Base-by-base conservation (phyloP, 768 basidiomycete genomes). In the Mycena sanguinolenta region DNA sequence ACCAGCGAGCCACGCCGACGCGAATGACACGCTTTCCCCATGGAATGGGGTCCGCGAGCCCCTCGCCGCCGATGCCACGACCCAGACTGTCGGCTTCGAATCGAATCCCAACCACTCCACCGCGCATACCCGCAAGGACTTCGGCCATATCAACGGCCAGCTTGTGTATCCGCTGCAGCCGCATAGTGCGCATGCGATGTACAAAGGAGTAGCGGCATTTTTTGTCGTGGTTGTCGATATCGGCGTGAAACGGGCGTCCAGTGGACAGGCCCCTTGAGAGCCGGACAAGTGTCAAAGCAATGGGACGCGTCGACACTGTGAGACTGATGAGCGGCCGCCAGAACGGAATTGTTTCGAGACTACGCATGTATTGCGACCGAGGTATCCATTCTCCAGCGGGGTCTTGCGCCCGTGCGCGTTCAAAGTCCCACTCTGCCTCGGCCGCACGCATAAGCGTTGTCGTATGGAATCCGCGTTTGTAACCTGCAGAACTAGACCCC, bases 231-330 rank as follows among this genome's bases (percentile, higher is more conserved):
- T 72, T 38, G 10, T 71, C 58, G 59, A 85, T 70, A 14, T 74
- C 71, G 13, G 81, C 74, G 67, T 81, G 79, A 75, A 78, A 87
- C 5, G 84, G 77, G 10, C 78, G 62, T 5, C 85, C 86, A 9
- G 79, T 79, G 12, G 75, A 49, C 19, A 77, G 75, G 6, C 75
- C 75, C 50, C 75, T 78, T 44, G 78, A 74, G 25, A 84, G 78
- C 14, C 84, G 81, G 7, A 76, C 62, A 32, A 85, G 39, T 50
- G 79, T 76, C 12, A 77, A 57, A 4, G 82, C 83, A 36, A 86
- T 76, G 0, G 85, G 84, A 21, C 84, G 83, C 10, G 84, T 86
- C 12, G 84, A 79, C 39, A 83, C 65, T 1, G 83, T 84, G 53
- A 84, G 65, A 14, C 82, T 78, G 21, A 86, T 38, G 42, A 86